Percentiles rank a stretch among this genome's conserved stretches.
These are phyloP conservation scores for Cubamyces sp. DNA, from an alignment of 768 basidiomycete genomes.

Conservation along the genomic window DNA sequence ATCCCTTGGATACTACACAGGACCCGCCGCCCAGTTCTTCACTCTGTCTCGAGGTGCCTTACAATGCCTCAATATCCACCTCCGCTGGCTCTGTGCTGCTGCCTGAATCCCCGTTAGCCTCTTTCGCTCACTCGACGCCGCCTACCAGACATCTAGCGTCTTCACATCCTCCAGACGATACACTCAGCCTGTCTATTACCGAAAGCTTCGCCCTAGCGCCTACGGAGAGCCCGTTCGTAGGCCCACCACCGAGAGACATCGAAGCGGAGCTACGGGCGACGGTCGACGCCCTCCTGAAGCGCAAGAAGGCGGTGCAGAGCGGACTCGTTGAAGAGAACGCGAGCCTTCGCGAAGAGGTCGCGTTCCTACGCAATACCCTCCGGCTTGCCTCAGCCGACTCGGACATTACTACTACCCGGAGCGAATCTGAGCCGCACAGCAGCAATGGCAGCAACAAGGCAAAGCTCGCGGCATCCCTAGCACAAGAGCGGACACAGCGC, in stretches of 20 bases:
- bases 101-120: neutral
- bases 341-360: constrained; percentile 14
- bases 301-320: constrained; percentile 10
- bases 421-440: neutral
- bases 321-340: constrained; percentile 15
- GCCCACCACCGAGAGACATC: neutral
- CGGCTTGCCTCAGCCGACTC: neutral
- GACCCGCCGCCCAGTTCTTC: neutral
- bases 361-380: constrained; percentile 12
- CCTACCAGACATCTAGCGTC: no score
- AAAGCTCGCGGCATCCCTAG: constrained; percentile 14
- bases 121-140: neutral
- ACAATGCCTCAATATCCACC: neutral
- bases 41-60: neutral
- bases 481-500: constrained; percentile 11
- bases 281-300: constrained; percentile 14
- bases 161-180: no score
- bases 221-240: neutral
- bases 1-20: neutral
- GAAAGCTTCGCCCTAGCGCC: neutral
- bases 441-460: neutral
- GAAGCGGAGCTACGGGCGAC: constrained; percentile 17
- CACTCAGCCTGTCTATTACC: neutral
- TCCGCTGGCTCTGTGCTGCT: neutral
- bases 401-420: no score